phyloP scores from a whole-genome alignment of 306 rosid species.

The Albizia julibrissin region DNA sequence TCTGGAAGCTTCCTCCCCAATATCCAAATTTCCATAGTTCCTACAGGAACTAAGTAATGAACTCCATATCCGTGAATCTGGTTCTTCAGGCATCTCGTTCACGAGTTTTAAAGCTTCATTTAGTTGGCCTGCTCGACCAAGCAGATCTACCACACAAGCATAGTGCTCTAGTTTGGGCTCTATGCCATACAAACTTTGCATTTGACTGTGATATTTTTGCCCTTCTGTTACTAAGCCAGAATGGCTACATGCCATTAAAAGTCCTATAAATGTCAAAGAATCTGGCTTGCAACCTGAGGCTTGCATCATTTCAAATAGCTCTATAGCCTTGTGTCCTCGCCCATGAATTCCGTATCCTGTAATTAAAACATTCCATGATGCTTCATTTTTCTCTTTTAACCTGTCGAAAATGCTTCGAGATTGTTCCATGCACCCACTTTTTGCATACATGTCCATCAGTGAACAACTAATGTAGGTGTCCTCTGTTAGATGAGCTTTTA shows the following conservation, averaged over 20 bases:
- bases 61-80: constrained; percentile 80
- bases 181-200: constrained; percentile 57
- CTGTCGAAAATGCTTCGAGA: constrained; percentile 57
- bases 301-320: constrained; percentile 69
- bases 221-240: constrained; percentile 73
- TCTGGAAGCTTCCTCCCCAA: constrained; percentile 54
- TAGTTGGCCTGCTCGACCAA: constrained; percentile 68
- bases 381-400: constrained; percentile 51
- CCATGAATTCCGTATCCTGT: constrained; percentile 84
- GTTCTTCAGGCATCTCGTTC: constrained; percentile 62
- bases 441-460: constrained; percentile 82
- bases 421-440: constrained; percentile 73
- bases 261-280: constrained; percentile 70
- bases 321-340: constrained; percentile 62
- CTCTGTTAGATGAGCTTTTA: constrained; percentile 48
- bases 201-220: constrained; percentile 51
- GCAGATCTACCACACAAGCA: constrained; percentile 84
- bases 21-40: constrained; percentile 55
- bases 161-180: constrained; percentile 74
- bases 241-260: constrained; percentile 80
- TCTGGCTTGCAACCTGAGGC: constrained; percentile 55
- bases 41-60: constrained; percentile 84
- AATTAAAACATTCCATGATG: constrained; percentile 77
- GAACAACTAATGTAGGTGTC: constrained; percentile 71
- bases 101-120: constrained; percentile 68